A percentile compares a stretch with the other conserved stretches of the same genome.
Conservation (phyloP, 2,329 filamentous ascomycete genomes). For the Aspergillus luchuensis region DNA sequence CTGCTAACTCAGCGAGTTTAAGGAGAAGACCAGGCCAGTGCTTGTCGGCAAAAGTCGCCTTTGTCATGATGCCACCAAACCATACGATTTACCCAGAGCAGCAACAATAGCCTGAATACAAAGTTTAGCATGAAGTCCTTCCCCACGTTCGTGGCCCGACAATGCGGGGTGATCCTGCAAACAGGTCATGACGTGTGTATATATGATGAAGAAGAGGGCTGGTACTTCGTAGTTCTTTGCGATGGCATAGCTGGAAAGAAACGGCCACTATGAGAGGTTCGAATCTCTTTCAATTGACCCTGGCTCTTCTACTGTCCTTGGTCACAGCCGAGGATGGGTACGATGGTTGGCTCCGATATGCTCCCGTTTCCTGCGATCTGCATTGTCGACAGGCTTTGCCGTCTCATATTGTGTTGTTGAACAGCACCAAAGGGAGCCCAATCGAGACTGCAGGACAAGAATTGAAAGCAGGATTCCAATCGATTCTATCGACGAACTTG, state of each 20-base stretch:
- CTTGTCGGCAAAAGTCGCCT: not conserved
- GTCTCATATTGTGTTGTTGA: conserved; percentile 55
- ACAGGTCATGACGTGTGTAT: not conserved
- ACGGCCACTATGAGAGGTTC: not conserved
- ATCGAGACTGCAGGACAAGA: conserved; percentile 63
- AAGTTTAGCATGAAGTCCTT: conserved; percentile 10
- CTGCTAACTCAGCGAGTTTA: not conserved
- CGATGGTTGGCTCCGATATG: conserved; percentile 66
- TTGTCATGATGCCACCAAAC: not conserved
- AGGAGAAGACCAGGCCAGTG: too few relatives aligned
- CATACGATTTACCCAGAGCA: not conserved
- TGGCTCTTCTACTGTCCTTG: conserved; percentile 2
- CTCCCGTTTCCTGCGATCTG: conserved; percentile 49
- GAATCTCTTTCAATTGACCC: not conserved
- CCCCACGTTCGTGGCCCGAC: not conserved
- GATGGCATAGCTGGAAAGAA: not conserved
- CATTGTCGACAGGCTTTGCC: conserved; percentile 48
- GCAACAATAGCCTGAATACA: conserved; percentile 14
- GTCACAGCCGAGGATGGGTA: conserved; percentile 61
- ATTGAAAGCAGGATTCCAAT: conserved; percentile 58
- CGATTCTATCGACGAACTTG: conserved; percentile 58
- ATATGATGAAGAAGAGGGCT: not conserved
- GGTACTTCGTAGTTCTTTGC: not conserved
- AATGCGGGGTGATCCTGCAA: not conserved
- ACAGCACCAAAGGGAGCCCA: conserved; percentile 56